Conservation (phyloP, 1,284 basidiomycete genomes). For the Inonotus obliquus region DNA sequence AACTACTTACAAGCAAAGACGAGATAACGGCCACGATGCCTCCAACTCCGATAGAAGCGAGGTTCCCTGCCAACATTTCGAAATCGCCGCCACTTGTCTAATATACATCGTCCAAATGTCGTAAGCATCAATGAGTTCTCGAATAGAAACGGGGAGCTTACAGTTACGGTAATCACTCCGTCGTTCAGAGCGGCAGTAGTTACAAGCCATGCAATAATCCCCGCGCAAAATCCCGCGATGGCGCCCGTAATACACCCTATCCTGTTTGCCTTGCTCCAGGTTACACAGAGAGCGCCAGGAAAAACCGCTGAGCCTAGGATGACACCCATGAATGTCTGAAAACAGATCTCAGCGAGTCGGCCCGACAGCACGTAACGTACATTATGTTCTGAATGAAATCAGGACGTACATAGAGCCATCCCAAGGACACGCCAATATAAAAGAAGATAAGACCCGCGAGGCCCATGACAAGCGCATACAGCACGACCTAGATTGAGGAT, state of each 20-base stretch:
- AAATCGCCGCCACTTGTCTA: conserved; percentile 48
- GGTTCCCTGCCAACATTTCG: conserved; percentile 84
- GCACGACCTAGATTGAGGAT: conserved; percentile 44
- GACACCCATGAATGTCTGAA: conserved; percentile 76
- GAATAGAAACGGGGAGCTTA: conserved; percentile 30
- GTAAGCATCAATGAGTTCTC: conserved; percentile 9
- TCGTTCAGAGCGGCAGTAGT: conserved; percentile 68
- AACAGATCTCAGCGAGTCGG: not conserved
- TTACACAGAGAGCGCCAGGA: conserved; percentile 81
- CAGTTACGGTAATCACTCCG: conserved; percentile 69
- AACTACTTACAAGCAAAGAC: conserved; percentile 59
- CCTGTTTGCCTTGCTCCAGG: conserved; percentile 82
- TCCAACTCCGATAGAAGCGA: conserved; percentile 81
- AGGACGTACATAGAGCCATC: conserved; percentile 71
- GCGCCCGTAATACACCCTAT: conserved; percentile 73
- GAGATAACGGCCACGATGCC: conserved; percentile 66
- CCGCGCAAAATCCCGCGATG: conserved; percentile 65
- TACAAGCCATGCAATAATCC: conserved; percentile 81
- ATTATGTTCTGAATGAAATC: not conserved
- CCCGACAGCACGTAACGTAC: not conserved
- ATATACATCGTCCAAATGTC: conserved; percentile 32
- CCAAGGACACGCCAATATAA: conserved; percentile 88
- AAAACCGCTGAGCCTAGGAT: conserved; percentile 82
- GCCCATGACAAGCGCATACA: conserved; percentile 78
- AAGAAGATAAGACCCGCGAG: conserved; percentile 82